Conservation (phyloP, 129 eudicot genomes). For the Flaveria ramosissima region DNA sequence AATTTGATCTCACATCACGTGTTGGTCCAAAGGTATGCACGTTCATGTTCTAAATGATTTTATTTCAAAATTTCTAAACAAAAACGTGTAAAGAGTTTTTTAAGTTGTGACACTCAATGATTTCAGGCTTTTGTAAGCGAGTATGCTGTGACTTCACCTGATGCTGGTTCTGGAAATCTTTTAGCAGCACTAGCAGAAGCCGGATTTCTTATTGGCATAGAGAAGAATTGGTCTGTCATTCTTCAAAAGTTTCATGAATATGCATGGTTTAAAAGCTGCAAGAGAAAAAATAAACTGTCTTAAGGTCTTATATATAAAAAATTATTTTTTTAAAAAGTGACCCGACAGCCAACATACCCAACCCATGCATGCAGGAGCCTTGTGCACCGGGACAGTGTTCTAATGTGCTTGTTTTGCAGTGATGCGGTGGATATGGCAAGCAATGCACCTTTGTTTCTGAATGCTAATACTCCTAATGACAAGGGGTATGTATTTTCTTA, state of each 20-base stretch:
- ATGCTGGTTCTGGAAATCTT: slow-evolving; percentile 83
- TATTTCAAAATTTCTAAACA: neutral
- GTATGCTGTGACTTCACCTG: slow-evolving; percentile 78
- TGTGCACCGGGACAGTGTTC: neutral
- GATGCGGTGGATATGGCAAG: slow-evolving; percentile 89
- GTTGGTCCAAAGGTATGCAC: slow-evolving; percentile 82
- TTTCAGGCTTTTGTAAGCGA: slow-evolving; percentile 96
- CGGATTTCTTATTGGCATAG: slow-evolving; percentile 86
- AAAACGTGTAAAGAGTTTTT: slow-evolving; percentile 12
- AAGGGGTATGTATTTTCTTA: slow-evolving; percentile 44
- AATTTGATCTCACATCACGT: slow-evolving; percentile 65
- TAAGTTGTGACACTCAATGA: slow-evolving; percentile 17
- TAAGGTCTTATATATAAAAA: no score
- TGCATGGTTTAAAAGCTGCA: slow-evolving; percentile 5
- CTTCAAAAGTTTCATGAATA: slow-evolving; percentile 17
- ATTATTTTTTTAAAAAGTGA: neutral
- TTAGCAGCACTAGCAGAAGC: slow-evolving; percentile 91
- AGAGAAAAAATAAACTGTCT: neutral
- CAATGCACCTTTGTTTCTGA: slow-evolving; percentile 86
- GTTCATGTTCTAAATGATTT: slow-evolving; percentile 13
- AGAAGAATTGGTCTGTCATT: slow-evolving; percentile 65
- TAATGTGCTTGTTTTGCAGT: slow-evolving; percentile 43
- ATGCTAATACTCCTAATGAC: slow-evolving; percentile 44
- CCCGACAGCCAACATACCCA: no score
- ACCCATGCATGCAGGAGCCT: no score